Base-by-base conservation (phyloP, 768 basidiomycete genomes). In the Paxillus ammoniavirescens region DNA sequence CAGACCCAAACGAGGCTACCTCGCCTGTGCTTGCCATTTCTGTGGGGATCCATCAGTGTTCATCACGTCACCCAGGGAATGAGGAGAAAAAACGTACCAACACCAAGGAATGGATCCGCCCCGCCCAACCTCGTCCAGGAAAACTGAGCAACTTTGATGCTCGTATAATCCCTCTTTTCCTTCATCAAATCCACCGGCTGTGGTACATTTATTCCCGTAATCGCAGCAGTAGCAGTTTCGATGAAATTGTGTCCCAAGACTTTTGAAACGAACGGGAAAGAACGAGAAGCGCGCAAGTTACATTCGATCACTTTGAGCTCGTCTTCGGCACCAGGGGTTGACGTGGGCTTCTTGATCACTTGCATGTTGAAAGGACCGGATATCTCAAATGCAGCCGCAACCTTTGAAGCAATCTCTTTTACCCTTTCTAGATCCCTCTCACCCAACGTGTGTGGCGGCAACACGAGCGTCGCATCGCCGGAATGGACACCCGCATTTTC, bases 361-460 rank as follows among this genome's bases (percentile, higher is more conserved):
- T 99, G 97, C 95, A 99, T 99, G 72, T 99, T 99, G 86, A 86
- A 99, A 7, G 97, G 97, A 35, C 97, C 97, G 26, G 93, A 97
- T 49, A 99, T 98, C 64, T 97, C 80, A 72, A 98, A 97, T 9
- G 94, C 97, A 37, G 79, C 77, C 33, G 93, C 96, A 56, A 99
- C 95, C 75, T 97, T 98, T 71, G 91, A 83, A 0, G 96, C 93
- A 56, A 98, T 98, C 47, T 79, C 82, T 77, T 98, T 98, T 57
- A 98, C 78, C 53, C 94, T 91, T 8, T 77, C 78, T 76, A 99
- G 85, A 62, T 98, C 97, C 26, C 66, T 65, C 42, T 82, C 77
- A 42, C 74, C 72, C 40, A 98, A 77, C 0, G 92, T 90, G 77
- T 91, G 88, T 2, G 97, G 97, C 40, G 97, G 97, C 5, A 99